A percentile compares a stretch with the other conserved stretches of the same genome.
phyloP scores from a whole-genome alignment of 306 rosid species.

The Leucaena leucocephala region DNA sequence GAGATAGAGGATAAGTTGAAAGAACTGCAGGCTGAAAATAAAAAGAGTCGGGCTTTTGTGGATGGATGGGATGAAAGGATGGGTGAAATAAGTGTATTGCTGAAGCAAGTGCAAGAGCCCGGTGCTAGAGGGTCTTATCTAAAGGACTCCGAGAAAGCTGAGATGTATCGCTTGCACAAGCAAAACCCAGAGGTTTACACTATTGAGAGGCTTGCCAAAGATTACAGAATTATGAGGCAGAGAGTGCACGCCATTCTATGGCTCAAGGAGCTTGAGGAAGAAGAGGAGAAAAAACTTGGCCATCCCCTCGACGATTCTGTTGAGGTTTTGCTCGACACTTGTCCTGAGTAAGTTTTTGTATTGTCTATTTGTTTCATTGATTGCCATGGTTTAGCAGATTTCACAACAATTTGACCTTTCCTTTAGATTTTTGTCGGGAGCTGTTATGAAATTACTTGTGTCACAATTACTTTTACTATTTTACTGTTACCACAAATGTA shows the following conservation, averaged over 20 bases:
- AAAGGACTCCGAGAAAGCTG: slow-evolving; percentile 84
- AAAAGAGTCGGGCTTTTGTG: slow-evolving; percentile 47
- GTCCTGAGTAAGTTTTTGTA: slow-evolving; percentile 67
- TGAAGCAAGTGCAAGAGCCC: slow-evolving; percentile 84
- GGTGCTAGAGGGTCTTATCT: slow-evolving; percentile 89
- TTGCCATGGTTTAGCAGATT: background rate
- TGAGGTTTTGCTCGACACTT: slow-evolving; percentile 80
- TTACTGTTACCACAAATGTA: too few relatives aligned
- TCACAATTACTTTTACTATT: too few relatives aligned
- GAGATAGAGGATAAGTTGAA: slow-evolving; percentile 59
- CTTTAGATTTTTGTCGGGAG: background rate
- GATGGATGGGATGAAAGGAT: slow-evolving; percentile 67
- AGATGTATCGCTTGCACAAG: slow-evolving; percentile 81
- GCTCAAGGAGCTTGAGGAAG: slow-evolving; percentile 87
- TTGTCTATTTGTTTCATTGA: background rate
- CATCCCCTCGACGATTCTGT: slow-evolving; percentile 85
- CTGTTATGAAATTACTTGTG: too few relatives aligned
- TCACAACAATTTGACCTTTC: background rate
- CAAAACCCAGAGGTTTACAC: slow-evolving; percentile 75
- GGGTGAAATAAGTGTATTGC: slow-evolving; percentile 50
- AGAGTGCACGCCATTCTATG: slow-evolving; percentile 96
- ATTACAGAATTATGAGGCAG: slow-evolving; percentile 93
- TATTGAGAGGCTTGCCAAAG: slow-evolving; percentile 78
- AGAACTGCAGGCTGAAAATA: slow-evolving; percentile 60
- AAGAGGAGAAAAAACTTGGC: slow-evolving; percentile 82